Evolutionary conservation across 2,329 filamentous ascomycete genomes (phyloP).

Genomic region (Aspergillus spinulosporus): DNA sequence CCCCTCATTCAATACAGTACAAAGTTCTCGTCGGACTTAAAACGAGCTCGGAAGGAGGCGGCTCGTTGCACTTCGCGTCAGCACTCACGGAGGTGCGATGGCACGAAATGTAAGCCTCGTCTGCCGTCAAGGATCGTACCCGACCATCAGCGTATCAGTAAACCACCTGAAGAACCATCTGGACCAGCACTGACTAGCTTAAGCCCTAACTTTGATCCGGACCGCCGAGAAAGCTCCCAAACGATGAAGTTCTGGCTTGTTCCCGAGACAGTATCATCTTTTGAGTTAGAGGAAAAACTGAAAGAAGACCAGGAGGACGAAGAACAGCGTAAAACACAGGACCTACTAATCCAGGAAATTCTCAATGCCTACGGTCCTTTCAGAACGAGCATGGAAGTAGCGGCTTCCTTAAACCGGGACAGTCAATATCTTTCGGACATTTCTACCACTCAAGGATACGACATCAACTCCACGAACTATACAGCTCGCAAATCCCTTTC

Average conservation of each 20-base stretch:
- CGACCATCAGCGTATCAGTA: not conserved
- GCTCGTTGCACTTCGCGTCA: not conserved
- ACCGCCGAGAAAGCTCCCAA: not conserved
- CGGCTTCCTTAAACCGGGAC: not conserved
- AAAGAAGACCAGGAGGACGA: not conserved
- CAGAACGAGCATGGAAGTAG: not conserved
- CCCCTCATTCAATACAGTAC: not conserved
- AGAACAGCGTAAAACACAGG: not conserved
- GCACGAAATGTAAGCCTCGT: not conserved
- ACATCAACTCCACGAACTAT: not conserved
- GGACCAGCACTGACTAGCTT: not conserved
- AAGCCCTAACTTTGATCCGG: not conserved
- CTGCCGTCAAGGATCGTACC: not conserved
- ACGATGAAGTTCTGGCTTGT: not conserved
- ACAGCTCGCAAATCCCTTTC: not conserved
- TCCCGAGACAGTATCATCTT: not conserved
- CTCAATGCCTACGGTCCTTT: not conserved
- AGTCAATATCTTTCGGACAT: not conserved
- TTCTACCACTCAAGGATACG: not conserved
- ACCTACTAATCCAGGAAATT: not conserved
- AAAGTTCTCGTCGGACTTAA: conserved; percentile 14
- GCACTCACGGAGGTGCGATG: not conserved
- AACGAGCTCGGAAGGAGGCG: conserved; percentile 16
- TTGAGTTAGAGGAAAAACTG: not conserved
- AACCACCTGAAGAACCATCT: not conserved